Evolutionary conservation across 495 filamentous ascomycete species (phyloP).

Genomic region (Penicillium longicatenatum): DNA sequence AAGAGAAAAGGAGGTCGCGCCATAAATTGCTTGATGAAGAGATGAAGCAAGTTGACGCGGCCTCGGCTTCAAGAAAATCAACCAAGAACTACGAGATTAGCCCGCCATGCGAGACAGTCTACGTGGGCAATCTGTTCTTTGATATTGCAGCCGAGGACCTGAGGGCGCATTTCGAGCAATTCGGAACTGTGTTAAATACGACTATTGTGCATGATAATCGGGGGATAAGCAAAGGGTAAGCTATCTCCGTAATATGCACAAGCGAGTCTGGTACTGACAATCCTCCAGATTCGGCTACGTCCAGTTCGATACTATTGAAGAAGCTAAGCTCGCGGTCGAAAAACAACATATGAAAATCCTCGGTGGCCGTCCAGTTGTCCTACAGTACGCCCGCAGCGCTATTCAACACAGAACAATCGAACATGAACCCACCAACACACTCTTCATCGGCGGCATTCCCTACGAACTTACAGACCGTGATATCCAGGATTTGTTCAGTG

Average conservation of each 20-base stretch:
- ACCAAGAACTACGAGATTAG: constrained; percentile 1
- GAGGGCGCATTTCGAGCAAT: constrained; percentile 63
- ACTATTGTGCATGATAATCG: constrained; percentile 67
- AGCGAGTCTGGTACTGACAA: constrained; percentile 27
- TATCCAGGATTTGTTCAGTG: constrained; percentile 76
- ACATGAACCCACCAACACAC: constrained; percentile 57
- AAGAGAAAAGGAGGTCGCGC: neutral
- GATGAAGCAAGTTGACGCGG: neutral
- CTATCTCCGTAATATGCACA: constrained; percentile 49
- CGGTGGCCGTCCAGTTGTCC: constrained; percentile 74
- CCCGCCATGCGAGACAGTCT: constrained; percentile 50
- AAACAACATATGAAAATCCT: constrained; percentile 68
- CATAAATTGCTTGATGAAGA: neutral
- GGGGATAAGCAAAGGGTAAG: constrained; percentile 87
- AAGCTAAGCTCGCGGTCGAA: constrained; percentile 61
- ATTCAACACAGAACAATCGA: constrained; percentile 14
- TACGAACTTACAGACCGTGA: constrained; percentile 90
- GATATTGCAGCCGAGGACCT: constrained; percentile 76
- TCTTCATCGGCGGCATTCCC: constrained; percentile 89
- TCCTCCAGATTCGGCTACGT: constrained; percentile 74
- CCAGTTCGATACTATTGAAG: constrained; percentile 58
- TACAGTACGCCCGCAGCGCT: constrained; percentile 53
- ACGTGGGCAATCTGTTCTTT: constrained; percentile 85
- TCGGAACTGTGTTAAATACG: constrained; percentile 57
- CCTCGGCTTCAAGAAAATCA: neutral